Evolutionary conservation across 495 filamentous ascomycete species (phyloP).

Genomic region (Letharia lupina): DNA sequence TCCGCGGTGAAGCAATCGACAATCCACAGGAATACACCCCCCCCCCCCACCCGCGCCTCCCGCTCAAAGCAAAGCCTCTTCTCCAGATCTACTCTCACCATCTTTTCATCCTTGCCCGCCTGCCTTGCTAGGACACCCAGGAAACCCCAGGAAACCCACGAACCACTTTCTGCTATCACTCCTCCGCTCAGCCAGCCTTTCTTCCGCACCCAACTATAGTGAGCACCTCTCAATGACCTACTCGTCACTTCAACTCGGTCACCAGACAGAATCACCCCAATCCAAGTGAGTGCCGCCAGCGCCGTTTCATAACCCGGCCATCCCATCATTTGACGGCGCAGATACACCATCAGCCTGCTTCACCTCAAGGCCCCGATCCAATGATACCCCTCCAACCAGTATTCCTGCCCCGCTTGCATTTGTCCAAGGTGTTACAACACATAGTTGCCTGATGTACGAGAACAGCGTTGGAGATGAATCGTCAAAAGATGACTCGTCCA

Average conservation of each 20-base stretch:
- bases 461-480: conserved; percentile 7
- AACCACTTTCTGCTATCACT: background rate
- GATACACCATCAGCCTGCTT: background rate
- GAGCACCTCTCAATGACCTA: background rate
- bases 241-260: background rate
- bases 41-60: background rate
- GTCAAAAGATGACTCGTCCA: conserved; percentile 15
- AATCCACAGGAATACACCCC: background rate
- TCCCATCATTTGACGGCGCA: background rate
- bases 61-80: conserved; percentile 1
- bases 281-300: background rate
- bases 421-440: background rate
- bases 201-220: background rate
- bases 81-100: background rate
- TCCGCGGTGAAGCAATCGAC: conserved; percentile 1
- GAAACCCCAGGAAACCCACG: background rate
- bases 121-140: background rate
- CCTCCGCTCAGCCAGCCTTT: background rate
- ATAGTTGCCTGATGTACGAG: background rate
- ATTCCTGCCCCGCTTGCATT: background rate
- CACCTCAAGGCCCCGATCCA: conserved; percentile 1
- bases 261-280: background rate
- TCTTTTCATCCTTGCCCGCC: background rate
- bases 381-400: conserved; percentile 3
- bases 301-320: background rate